Percentiles rank a stretch among this genome's conserved stretches.
Evolutionary conservation across 306 rosid genomes (phyloP).

Genomic region (Begonia peltatifolia): DNA sequence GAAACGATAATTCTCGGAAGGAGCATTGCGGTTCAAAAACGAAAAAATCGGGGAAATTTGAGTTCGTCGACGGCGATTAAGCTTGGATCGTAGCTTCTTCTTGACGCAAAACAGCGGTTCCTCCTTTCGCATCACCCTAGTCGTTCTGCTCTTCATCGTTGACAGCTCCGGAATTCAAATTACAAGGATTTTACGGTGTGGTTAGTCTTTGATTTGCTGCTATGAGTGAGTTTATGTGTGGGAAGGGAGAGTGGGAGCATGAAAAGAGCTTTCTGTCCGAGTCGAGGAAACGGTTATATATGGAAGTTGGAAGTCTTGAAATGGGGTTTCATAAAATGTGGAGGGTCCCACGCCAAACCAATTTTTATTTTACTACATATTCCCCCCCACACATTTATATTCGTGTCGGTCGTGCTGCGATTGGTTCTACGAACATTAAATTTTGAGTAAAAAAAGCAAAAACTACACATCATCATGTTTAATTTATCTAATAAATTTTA

Average conservation of each 20-base stretch:
- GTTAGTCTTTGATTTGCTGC: background rate
- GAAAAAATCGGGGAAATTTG: slow-evolving; percentile 44
- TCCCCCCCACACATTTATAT: too few relatives aligned
- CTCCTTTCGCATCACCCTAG: slow-evolving; percentile 24
- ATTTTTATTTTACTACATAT: too few relatives aligned
- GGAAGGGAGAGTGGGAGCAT: background rate
- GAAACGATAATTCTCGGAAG: slow-evolving; percentile 6
- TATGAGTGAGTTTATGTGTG: background rate
- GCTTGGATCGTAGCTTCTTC: slow-evolving; percentile 65
- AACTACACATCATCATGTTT: too few relatives aligned
- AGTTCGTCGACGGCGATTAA: slow-evolving; percentile 41
- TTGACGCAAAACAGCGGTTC: slow-evolving; percentile 4
- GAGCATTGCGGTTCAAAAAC: slow-evolving; percentile 7
- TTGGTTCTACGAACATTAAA: too few relatives aligned
- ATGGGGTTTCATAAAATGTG: background rate
- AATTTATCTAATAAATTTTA: too few relatives aligned
- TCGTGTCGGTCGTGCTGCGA: too few relatives aligned
- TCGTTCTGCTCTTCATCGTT: slow-evolving; percentile 25
- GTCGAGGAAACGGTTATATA: background rate
- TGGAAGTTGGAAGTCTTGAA: background rate
- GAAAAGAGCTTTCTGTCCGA: background rate
- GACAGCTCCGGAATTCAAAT: slow-evolving; percentile 3
- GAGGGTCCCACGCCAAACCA: background rate
- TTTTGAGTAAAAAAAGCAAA: too few relatives aligned
- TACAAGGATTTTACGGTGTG: background rate